Conservation (phyloP, 2,329 filamentous ascomycete genomes). For the Cercospora sp. region DNA sequence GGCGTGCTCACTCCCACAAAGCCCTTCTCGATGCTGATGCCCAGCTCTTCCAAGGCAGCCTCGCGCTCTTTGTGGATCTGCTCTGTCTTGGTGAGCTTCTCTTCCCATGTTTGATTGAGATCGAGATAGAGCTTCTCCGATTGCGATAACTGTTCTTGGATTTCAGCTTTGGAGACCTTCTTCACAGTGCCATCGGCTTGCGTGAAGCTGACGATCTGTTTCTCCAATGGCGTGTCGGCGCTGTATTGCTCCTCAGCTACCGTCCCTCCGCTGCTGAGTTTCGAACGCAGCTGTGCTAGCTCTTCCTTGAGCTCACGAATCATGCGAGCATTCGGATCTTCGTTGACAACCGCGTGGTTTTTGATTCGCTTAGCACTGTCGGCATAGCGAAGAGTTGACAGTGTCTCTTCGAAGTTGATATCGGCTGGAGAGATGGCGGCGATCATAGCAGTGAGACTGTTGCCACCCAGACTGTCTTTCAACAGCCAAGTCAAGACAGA, state of each 20-base stretch:
- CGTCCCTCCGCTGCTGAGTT: slow-evolving; percentile 60
- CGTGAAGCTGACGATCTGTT: slow-evolving; percentile 95
- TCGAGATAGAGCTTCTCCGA: slow-evolving; percentile 95
- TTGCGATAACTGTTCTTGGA: slow-evolving; percentile 92
- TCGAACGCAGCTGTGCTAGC: slow-evolving; percentile 78
- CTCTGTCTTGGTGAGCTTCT: slow-evolving; percentile 92
- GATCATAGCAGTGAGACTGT: slow-evolving; percentile 99
- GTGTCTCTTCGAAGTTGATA: slow-evolving; percentile 97
- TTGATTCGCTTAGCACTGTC: slow-evolving; percentile 99
- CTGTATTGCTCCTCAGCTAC: slow-evolving; percentile 78
- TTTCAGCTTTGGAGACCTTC: slow-evolving; percentile 97
- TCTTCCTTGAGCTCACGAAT: slow-evolving; percentile 98
- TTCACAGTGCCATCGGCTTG: slow-evolving; percentile 81
- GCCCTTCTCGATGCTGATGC: slow-evolving; percentile 98
- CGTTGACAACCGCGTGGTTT: slow-evolving; percentile 99
- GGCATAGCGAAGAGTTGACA: slow-evolving; percentile 92
- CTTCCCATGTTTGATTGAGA: slow-evolving; percentile 97
- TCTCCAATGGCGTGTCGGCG: slow-evolving; percentile 85
- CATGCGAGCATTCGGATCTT: slow-evolving; percentile 98
- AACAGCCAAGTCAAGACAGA: slow-evolving; percentile 94
- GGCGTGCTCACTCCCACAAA: slow-evolving; percentile 93
- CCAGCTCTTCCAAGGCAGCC: slow-evolving; percentile 89
- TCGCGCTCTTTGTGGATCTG: slow-evolving; percentile 97
- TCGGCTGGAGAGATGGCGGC: slow-evolving; percentile 96
- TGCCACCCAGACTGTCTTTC: slow-evolving; percentile 95